Evolutionary conservation across 2,329 filamentous ascomycete species (phyloP).

Genomic region (Dendrostoma leiphaemia): DNA sequence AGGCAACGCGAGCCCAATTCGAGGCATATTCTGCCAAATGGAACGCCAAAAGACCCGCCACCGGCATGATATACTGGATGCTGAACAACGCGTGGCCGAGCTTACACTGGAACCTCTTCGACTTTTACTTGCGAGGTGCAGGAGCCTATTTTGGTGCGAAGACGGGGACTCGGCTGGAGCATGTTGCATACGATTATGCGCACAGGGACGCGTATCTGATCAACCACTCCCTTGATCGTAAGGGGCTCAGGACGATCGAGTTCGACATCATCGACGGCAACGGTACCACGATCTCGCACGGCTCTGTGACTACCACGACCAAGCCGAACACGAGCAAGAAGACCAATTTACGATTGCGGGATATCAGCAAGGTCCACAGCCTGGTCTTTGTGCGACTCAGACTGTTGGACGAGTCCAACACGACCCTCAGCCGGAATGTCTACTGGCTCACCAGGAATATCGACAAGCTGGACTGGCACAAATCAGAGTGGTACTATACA

Average conservation of each 20-base stretch:
- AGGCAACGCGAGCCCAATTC: slow-evolving; percentile 58
- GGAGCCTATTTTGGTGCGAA: slow-evolving; percentile 62
- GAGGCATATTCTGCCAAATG: slow-evolving; percentile 55
- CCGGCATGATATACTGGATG: slow-evolving; percentile 67
- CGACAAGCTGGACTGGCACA: slow-evolving; percentile 54
- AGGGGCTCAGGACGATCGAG: slow-evolving; percentile 39
- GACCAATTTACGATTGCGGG: slow-evolving; percentile 22
- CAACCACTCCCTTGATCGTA: slow-evolving; percentile 45
- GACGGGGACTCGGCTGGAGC: slow-evolving; percentile 46
- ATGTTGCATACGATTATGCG: slow-evolving; percentile 54
- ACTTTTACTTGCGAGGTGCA: slow-evolving; percentile 58
- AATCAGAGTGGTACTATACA: slow-evolving; percentile 58
- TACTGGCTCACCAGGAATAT: slow-evolving; percentile 53
- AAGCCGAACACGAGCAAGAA: slow-evolving; percentile 43
- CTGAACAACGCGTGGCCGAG: slow-evolving; percentile 64
- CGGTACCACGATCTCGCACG: slow-evolving; percentile 41
- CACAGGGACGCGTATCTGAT: slow-evolving; percentile 47
- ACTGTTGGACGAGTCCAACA: slow-evolving; percentile 33
- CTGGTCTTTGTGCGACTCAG: slow-evolving; percentile 51
- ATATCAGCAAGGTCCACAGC: slow-evolving; percentile 33
- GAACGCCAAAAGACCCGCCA: slow-evolving; percentile 50
- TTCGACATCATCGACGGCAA: slow-evolving; percentile 48
- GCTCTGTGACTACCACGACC: slow-evolving; percentile 32
- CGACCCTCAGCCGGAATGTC: slow-evolving; percentile 52
- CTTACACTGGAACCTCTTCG: slow-evolving; percentile 64